Conservation (phyloP, 768 basidiomycete genomes). For the Chalciporus pseudorubinellus region DNA sequence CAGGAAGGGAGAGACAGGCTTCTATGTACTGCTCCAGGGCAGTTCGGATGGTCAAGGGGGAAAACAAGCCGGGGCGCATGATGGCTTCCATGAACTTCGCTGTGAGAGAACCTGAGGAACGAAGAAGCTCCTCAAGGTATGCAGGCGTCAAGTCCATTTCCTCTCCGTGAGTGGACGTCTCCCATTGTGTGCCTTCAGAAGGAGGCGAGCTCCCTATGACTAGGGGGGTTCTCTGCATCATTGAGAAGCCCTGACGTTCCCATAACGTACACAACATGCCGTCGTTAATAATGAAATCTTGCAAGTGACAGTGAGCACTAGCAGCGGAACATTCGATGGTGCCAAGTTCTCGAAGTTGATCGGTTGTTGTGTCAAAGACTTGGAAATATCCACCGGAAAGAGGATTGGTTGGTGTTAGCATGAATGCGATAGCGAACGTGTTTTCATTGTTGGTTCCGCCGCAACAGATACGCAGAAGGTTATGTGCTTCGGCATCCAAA, state of each 20-base stretch:
- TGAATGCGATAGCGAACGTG: slow-evolving; percentile 67
- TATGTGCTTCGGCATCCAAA: slow-evolving; percentile 60
- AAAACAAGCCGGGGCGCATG: slow-evolving; percentile 87
- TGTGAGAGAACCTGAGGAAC: slow-evolving; percentile 66
- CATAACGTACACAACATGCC: slow-evolving; percentile 66
- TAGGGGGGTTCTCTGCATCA: slow-evolving; percentile 57
- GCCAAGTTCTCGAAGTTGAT: slow-evolving; percentile 57
- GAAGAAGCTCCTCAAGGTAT: slow-evolving; percentile 83
- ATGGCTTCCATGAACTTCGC: slow-evolving; percentile 80
- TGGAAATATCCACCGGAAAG: slow-evolving; percentile 80
- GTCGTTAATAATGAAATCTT: slow-evolving; percentile 67
- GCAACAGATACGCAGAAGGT: slow-evolving; percentile 63
- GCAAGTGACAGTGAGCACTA: slow-evolving; percentile 68
- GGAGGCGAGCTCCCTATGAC: slow-evolving; percentile 36
- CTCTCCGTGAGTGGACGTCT: slow-evolving; percentile 55
- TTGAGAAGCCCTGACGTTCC: slow-evolving; percentile 77
- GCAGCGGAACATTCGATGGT: slow-evolving; percentile 56
- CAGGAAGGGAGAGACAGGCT: slow-evolving; percentile 64
- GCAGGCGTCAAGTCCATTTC: slow-evolving; percentile 78
- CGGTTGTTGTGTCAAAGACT: slow-evolving; percentile 53
- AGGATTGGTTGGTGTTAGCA: slow-evolving; percentile 62
- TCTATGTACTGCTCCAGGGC: slow-evolving; percentile 83
- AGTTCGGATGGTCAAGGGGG: slow-evolving; percentile 72
- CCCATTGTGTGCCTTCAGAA: slow-evolving; percentile 43
- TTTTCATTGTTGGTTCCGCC: slow-evolving; percentile 44